Base-by-base conservation (phyloP, 345 rosid species). In the Salix koriyanagi region DNA sequence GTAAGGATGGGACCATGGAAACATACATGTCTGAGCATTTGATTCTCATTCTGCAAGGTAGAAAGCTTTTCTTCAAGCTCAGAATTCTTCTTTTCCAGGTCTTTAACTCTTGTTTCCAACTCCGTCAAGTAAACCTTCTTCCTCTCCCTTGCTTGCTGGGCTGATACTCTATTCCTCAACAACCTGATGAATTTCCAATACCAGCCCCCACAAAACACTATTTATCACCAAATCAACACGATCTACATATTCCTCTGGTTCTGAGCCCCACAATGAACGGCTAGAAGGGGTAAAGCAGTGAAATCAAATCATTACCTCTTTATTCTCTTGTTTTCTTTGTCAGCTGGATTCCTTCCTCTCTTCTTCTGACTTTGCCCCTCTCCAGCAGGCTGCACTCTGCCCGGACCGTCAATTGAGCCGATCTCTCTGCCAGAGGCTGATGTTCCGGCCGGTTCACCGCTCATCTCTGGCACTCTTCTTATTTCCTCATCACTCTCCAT, bases 61-160 rank as follows among this genome's bases (percentile, higher is more conserved):
- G 98, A 94, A 26, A 92, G 90, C 75, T 86, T 87, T 85, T 96
- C 99, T 65, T 94, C 95, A 76, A 94, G 93, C 82, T 94, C 95
- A 19, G 97, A 91, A 88, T 96, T 96, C 75, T 87, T 91, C 86
- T 83, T 91, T 88, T 92, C 97, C 88, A 94, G 86, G 75, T 92
- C 95, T 90, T 85, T 86, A 70, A 90, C 96, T 88, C 87, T 92
- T 7, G 72, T 76, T 80, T 96, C 98, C 88, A 96, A 80, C 25
- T 91, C 98, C 70, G 7, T 84, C 90, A 96, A 77, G 88, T 96
- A 94, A 5, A 90, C 99, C 67, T 96, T 96, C 77, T 96, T 96
- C 88, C 98, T 91, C 80, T 96, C 99, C 85, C 99, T 92, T 54
- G 98, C 99, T 84, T 96, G 99, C 79, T 96, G 99, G 2, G 99